Evolutionary conservation across 768 basidiomycete genomes (phyloP).

Genomic region (Macrolepiota fuliginosa): DNA sequence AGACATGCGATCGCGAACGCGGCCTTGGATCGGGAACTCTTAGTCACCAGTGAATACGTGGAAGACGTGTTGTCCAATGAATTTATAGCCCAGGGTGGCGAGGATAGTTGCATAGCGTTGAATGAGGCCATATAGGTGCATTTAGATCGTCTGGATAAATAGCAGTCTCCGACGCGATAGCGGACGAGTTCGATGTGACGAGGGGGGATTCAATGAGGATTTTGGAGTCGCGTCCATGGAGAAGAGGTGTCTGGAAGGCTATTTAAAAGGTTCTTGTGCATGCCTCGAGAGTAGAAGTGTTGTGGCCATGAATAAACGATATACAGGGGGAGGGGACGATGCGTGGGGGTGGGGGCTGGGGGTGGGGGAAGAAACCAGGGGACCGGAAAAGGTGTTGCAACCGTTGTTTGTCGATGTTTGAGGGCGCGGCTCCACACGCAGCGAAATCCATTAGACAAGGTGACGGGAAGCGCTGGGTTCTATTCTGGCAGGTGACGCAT

Average conservation of each 20-base stretch:
- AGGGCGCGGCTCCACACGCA: too few species aligned
- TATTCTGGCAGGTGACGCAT: too few species aligned
- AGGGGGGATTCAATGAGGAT: slow-evolving; percentile 55
- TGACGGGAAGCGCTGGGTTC: too few species aligned
- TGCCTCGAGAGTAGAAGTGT: too few species aligned
- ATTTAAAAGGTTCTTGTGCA: too few species aligned
- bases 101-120: slow-evolving; percentile 85
- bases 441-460: too few species aligned
- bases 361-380: too few species aligned
- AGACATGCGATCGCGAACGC: slow-evolving; percentile 74
- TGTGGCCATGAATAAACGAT: too few species aligned
- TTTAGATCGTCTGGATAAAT: background rate
- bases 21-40: slow-evolving; percentile 60
- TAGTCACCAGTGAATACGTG: slow-evolving; percentile 68
- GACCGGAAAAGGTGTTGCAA: too few species aligned
- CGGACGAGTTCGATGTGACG: slow-evolving; percentile 21
- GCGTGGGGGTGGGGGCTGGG: too few species aligned
- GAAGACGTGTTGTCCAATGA: slow-evolving; percentile 74
- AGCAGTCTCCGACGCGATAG: background rate
- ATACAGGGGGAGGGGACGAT: too few species aligned
- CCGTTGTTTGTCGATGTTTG: too few species aligned
- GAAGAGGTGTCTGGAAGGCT: slow-evolving; percentile 74
- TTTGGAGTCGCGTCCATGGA: slow-evolving; percentile 64
- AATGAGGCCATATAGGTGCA: slow-evolving; percentile 57
- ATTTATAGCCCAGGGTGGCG: slow-evolving; percentile 80